Evolutionary conservation across 169 alveolate species (phyloP).

Genomic region (Perkinsus olseni): DNA sequence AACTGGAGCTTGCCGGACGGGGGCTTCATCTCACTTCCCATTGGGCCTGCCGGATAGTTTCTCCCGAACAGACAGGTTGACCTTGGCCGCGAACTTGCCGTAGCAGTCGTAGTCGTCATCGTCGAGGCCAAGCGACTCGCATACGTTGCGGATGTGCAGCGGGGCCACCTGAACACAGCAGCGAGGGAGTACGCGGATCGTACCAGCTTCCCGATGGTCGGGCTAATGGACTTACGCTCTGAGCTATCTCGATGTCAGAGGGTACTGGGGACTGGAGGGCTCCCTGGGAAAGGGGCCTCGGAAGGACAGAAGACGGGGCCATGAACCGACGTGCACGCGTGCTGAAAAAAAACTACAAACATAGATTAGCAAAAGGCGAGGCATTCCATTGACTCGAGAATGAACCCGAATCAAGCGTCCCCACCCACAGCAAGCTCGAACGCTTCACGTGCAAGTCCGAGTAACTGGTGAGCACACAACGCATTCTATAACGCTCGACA

Average conservation of each 20-base stretch:
- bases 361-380: too few species aligned
- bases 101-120: neutral
- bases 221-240: too few species aligned
- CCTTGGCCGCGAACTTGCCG: neutral
- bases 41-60: neutral
- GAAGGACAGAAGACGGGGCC: neutral
- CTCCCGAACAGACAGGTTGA: neutral
- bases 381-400: too few species aligned
- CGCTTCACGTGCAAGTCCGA: too few species aligned
- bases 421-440: too few species aligned
- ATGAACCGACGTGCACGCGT: neutral
- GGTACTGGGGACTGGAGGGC: neutral
- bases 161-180: slow-evolving; percentile 6
- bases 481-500: too few species aligned
- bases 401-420: too few species aligned
- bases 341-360: neutral
- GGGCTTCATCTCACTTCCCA: neutral
- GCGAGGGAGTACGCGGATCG: too few species aligned
- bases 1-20: too few species aligned
- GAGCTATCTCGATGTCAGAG: neutral
- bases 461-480: too few species aligned
- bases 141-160: neutral
- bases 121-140: neutral
- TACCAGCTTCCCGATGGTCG: too few species aligned
- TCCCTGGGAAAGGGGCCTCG: neutral